Evolutionary conservation across 768 basidiomycete species (phyloP).

Genomic region (Lyophyllum shimeji): DNA sequence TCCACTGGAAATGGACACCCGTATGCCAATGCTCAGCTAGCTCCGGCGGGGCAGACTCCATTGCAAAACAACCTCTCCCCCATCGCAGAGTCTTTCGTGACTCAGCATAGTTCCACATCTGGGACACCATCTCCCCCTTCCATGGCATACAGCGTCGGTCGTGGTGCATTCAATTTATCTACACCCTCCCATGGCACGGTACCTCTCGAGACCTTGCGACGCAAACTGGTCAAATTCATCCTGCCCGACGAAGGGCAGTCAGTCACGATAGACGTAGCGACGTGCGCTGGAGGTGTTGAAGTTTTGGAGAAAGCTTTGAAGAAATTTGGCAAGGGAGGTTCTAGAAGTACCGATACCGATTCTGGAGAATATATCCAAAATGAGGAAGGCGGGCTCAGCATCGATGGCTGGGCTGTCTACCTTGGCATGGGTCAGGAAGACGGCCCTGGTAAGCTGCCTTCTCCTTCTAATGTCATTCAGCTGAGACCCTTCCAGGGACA

Average conservation of each 20-base stretch:
- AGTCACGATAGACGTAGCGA: slow-evolving; percentile 76
- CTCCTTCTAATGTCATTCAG: neutral
- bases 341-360: slow-evolving; percentile 41
- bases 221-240: slow-evolving; percentile 86
- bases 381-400: slow-evolving; percentile 72
- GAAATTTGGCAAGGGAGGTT: slow-evolving; percentile 76
- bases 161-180: slow-evolving; percentile 53
- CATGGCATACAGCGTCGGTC: slow-evolving; percentile 52
- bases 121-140: slow-evolving; percentile 51
- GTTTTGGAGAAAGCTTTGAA: slow-evolving; percentile 86
- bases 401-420: slow-evolving; percentile 91
- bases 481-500: slow-evolving; percentile 44
- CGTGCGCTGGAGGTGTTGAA: slow-evolving; percentile 81
- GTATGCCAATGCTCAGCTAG: slow-evolving; percentile 55
- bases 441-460: slow-evolving; percentile 44
- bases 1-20: slow-evolving; percentile 52
- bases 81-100: slow-evolving; percentile 63
- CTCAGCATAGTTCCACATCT: slow-evolving; percentile 30
- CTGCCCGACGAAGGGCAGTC: slow-evolving; percentile 80
- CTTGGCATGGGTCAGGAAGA: slow-evolving; percentile 59
- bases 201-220: slow-evolving; percentile 75
- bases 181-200: slow-evolving; percentile 43
- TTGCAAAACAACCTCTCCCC: slow-evolving; percentile 60
- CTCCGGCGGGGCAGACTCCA: slow-evolving; percentile 33
- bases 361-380: slow-evolving; percentile 58